Conservation (phyloP, 352 stramenopile genomes). For the Nannochloropsis limnetica region DNA sequence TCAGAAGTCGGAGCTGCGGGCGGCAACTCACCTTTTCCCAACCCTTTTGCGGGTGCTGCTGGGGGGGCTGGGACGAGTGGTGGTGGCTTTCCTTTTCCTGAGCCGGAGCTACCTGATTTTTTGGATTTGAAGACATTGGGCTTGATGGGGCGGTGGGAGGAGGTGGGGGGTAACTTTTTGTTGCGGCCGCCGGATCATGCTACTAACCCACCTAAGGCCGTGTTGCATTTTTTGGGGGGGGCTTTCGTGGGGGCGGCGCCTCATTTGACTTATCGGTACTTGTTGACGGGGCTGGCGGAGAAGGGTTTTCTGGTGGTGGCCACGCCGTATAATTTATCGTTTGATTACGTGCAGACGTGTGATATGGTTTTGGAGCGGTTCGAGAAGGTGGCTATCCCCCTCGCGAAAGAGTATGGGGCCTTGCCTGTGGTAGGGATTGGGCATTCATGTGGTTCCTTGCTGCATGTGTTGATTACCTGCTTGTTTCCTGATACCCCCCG, state of each 20-base stretch:
- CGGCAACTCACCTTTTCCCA: neutral
- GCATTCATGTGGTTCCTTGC: slow-evolving; percentile 62
- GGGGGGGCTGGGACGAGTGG: neutral
- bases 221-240: slow-evolving; percentile 55
- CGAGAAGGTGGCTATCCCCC: slow-evolving; percentile 55
- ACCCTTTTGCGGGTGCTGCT: neutral
- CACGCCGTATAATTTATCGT: slow-evolving; percentile 66
- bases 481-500: slow-evolving; percentile 67
- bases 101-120: slow-evolving; percentile 36
- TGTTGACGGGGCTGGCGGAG: slow-evolving; percentile 62
- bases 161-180: slow-evolving; percentile 52
- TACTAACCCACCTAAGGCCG: slow-evolving; percentile 36
- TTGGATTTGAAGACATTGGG: slow-evolving; percentile 50
- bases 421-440: slow-evolving; percentile 67
- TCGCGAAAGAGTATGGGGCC: slow-evolving; percentile 59
- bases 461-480: slow-evolving; percentile 66
- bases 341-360: slow-evolving; percentile 68
- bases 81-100: neutral
- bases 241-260: slow-evolving; percentile 55
- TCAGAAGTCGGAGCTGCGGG: neutral
- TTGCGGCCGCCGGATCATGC: slow-evolving; percentile 47
- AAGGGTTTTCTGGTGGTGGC: slow-evolving; percentile 68
- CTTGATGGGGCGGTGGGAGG: slow-evolving; percentile 47
- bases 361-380: slow-evolving; percentile 65
- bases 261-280: slow-evolving; percentile 64